These are phyloP conservation scores for Paecilomyces variotii DNA, from an alignment of 2,329 filamentous ascomycete species.

Conservation along the genomic window DNA sequence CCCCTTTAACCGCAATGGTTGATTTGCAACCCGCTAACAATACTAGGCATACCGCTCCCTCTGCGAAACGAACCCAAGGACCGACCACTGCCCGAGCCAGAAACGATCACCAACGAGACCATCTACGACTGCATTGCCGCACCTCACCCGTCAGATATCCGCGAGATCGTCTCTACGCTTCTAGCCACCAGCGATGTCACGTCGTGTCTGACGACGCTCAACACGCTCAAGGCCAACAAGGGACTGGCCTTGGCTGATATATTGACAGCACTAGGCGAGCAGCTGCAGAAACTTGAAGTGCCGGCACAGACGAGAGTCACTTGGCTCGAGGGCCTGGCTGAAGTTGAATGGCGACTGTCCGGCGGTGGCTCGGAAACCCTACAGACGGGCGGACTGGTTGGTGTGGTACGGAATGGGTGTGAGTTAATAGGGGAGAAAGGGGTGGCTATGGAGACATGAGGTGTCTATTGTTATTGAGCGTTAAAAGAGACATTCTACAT, in stretches of 20 bases:
- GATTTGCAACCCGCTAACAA: slow-evolving; percentile 4
- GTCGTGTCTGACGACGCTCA: slow-evolving; percentile 79
- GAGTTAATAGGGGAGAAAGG: slow-evolving; percentile 55
- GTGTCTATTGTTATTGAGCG: not conserved
- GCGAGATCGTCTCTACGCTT: slow-evolving; percentile 73
- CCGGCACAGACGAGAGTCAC: slow-evolving; percentile 77
- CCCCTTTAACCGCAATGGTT: not conserved
- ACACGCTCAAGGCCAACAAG: slow-evolving; percentile 74
- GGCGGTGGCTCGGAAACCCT: slow-evolving; percentile 79
- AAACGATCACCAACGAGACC: slow-evolving; percentile 80
- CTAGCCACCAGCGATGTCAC: slow-evolving; percentile 81
- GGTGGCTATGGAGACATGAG: not conserved
- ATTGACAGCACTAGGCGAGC: slow-evolving; percentile 74
- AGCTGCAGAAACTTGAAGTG: slow-evolving; percentile 74
- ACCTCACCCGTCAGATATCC: slow-evolving; percentile 81
- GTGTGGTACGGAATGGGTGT: slow-evolving; percentile 76
- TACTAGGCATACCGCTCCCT: slow-evolving; percentile 59
- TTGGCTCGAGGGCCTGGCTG: slow-evolving; percentile 85
- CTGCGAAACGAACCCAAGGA: slow-evolving; percentile 52
- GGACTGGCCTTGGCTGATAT: slow-evolving; percentile 92
- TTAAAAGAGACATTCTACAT: not conserved
- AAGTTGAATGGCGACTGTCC: slow-evolving; percentile 85
- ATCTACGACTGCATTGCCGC: slow-evolving; percentile 98
- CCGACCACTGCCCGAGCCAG: slow-evolving; percentile 55
- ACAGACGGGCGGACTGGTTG: slow-evolving; percentile 88